Evolutionary conservation across 1,284 basidiomycete species (phyloP), one percentile per base, ranked within the genome.

Genomic region (Melampsora larici-populina): DNA sequence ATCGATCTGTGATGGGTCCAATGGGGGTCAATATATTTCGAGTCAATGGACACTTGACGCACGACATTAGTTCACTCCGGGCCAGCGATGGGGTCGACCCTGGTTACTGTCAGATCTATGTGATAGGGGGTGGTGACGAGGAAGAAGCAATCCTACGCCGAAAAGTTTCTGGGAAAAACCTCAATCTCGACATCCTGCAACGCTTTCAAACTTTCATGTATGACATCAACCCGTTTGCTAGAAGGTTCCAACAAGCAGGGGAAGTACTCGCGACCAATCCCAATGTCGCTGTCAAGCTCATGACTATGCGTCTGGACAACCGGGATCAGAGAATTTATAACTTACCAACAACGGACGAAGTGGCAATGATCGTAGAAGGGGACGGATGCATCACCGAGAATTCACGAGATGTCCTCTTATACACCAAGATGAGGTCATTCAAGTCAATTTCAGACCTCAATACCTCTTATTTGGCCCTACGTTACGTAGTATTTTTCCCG

Each of bases 401-500:
- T 17, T 5, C 36, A 17, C 2, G 36, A n/a, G 29, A 67, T 11
- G 63, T 73, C 40, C 15, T 73, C 1, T 46, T 73, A 1, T 24
- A 64, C 13, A 36, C 8, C 17, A 2, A 29, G n/a, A 36, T 9
- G 6, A 29, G 51, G 1, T 2, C 13, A 2, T 40, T 71, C 4
- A 3, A 71, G 55, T 5, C 8, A 0, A 71, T 71, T 18, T n/a
- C 8, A 6, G 70, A 71, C 21, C n/a, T 62, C 11, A 51, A 71
- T 29, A 17, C 40, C 1, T 36, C 31, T 31, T 64, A 73, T 46
- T 33, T 64, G 9, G 29, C 70, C 13, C 24, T 73, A 4, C 17
- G 60, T 6, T 73, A 63, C 48, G 58, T 60, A 26, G 13, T 64
- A 9, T 64, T 73, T 9, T 73, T 73, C 17, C 70, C 70, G 13